Percentiles rank a stretch among this genome's conserved stretches.
Evolutionary conservation across 768 basidiomycete genomes (phyloP).

Genomic region (Mycena maculata): DNA sequence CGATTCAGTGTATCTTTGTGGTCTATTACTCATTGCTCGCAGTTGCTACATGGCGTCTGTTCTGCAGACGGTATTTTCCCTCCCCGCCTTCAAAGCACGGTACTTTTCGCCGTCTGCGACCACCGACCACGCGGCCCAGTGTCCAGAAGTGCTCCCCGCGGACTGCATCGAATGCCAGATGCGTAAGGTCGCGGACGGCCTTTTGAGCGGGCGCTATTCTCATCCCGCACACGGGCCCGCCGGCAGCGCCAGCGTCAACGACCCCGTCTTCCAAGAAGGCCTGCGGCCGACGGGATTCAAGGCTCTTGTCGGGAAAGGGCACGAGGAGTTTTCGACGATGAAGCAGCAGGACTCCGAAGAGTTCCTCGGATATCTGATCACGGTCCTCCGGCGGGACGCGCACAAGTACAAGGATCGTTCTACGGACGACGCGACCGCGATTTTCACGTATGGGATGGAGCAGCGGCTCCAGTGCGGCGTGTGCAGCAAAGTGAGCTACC

Average conservation of each 20-base stretch:
- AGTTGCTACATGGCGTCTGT: conserved; percentile 99
- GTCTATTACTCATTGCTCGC: background rate
- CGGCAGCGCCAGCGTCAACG: conserved; percentile 46
- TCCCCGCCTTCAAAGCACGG: conserved; percentile 79
- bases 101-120: conserved; percentile 59
- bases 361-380: conserved; percentile 87
- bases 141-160: conserved; percentile 77
- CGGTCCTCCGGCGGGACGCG: conserved; percentile 73
- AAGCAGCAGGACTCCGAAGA: conserved; percentile 97
- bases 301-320: conserved; percentile 89
- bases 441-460: conserved; percentile 86
- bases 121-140: conserved; percentile 66
- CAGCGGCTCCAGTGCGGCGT: conserved; percentile 86
- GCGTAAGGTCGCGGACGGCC: conserved; percentile 90
- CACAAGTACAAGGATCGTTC: conserved; percentile 59
- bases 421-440: conserved; percentile 71
- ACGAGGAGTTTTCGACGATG: conserved; percentile 96
- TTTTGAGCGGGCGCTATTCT: conserved; percentile 93
- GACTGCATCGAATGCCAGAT: conserved; percentile 96
- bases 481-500: conserved; percentile 86
- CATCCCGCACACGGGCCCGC: conserved; percentile 58
- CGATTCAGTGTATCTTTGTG: background rate
- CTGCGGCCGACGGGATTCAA: conserved; percentile 88
- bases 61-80: conserved; percentile 86
- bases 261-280: conserved; percentile 83